These are phyloP conservation scores for Tylopilus vinaceipallidus DNA, from an alignment of 768 basidiomycete genomes.

Conservation along the genomic window DNA sequence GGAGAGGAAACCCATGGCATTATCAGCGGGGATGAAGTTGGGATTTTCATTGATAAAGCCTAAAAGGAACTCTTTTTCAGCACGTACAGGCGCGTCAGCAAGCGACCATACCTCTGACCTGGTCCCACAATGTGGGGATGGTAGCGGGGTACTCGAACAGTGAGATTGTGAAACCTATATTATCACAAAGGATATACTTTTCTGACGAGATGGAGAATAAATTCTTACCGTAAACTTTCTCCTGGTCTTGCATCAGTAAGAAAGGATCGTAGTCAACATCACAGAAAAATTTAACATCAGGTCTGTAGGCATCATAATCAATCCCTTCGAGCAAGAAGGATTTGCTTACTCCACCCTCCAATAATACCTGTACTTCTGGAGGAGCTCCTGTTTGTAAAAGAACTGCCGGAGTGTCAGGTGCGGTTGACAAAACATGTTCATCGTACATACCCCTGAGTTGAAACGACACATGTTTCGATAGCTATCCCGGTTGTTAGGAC, in stretches of 20 bases:
- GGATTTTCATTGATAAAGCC: slow-evolving; percentile 69
- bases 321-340: slow-evolving; percentile 2
- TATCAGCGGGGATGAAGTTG: slow-evolving; percentile 56
- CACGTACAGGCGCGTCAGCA: not conserved
- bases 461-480: slow-evolving; percentile 97
- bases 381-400: slow-evolving; percentile 79
- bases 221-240: slow-evolving; percentile 74
- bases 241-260: slow-evolving; percentile 71
- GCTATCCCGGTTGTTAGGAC: slow-evolving; percentile 31
- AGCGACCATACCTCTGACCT: slow-evolving; percentile 55
- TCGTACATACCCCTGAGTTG: slow-evolving; percentile 70
- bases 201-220: not conserved
- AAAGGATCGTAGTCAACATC: slow-evolving; percentile 81
- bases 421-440: not conserved
- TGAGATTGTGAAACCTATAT: slow-evolving; percentile 72
- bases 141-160: slow-evolving; percentile 77
- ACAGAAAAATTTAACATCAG: slow-evolving; percentile 79
- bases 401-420: slow-evolving; percentile 44
- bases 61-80: slow-evolving; percentile 26
- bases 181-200: slow-evolving; percentile 18
- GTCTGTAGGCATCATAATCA: slow-evolving; percentile 40
- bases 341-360: slow-evolving; percentile 82
- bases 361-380: slow-evolving; percentile 79
- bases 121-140: slow-evolving; percentile 77
- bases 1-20: slow-evolving; percentile 73